These are phyloP conservation scores for Yarrowia deformans DNA, from an alignment of 805 yeast genomes.

Conservation along the genomic window DNA sequence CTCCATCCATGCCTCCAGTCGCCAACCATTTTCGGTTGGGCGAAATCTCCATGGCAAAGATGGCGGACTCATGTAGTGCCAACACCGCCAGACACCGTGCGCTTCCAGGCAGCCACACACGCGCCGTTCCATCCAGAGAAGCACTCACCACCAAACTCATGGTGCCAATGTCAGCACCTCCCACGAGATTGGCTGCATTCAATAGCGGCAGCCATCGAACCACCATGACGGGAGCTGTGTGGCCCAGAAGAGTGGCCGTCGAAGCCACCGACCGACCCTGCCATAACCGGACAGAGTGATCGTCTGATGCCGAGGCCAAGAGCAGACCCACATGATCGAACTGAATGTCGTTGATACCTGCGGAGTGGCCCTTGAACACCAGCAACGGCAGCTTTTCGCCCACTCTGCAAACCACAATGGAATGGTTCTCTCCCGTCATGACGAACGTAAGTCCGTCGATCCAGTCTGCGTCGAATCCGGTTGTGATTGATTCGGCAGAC, in stretches of 20 bases:
- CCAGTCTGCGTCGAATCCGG: slow-evolving; percentile 63
- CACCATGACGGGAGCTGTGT: slow-evolving; percentile 46
- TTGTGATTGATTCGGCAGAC: slow-evolving; percentile 4
- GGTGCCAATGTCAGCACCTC: slow-evolving; percentile 17
- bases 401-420: slow-evolving; percentile 63
- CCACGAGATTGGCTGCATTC: slow-evolving; percentile 17
- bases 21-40: slow-evolving; percentile 60
- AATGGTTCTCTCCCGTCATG: slow-evolving; percentile 65
- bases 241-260: slow-evolving; percentile 44
- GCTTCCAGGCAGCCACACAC: slow-evolving; percentile 66
- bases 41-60: slow-evolving; percentile 62
- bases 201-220: slow-evolving; percentile 44
- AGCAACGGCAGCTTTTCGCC: slow-evolving; percentile 59
- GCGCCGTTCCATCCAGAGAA: slow-evolving; percentile 74
- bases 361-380: slow-evolving; percentile 68
- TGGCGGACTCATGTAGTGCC: slow-evolving; percentile 60
- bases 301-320: slow-evolving; percentile 80
- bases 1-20: slow-evolving; percentile 72
- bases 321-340: slow-evolving; percentile 62
- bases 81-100: slow-evolving; percentile 50
- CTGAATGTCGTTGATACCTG: slow-evolving; percentile 61
- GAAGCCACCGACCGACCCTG: slow-evolving; percentile 66
- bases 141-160: slow-evolving; percentile 55
- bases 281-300: slow-evolving; percentile 77
- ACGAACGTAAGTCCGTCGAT: slow-evolving; percentile 72